phyloP scores from a whole-genome alignment of 2,329 filamentous ascomycete genomes.

The Ilyonectria sp. region DNA sequence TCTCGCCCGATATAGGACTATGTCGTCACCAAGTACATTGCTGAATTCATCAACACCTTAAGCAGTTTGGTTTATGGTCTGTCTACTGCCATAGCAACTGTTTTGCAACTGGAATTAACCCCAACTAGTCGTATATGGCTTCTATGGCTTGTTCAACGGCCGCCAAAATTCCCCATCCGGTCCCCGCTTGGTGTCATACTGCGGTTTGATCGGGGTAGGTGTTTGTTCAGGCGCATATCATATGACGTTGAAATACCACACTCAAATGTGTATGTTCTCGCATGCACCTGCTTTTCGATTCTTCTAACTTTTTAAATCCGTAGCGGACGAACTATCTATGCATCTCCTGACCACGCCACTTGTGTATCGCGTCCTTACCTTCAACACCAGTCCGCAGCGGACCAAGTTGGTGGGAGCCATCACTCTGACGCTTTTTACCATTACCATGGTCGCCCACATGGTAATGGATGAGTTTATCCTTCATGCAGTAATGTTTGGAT shows the following conservation, averaged over 20 bases:
- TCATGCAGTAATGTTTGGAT: slow-evolving; percentile 55
- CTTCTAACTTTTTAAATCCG: slow-evolving; percentile 13
- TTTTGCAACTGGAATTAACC: slow-evolving; percentile 20
- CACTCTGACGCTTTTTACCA: slow-evolving; percentile 44
- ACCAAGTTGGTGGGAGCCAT: slow-evolving; percentile 43
- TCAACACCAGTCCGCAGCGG: slow-evolving; percentile 46
- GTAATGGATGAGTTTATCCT: slow-evolving; percentile 60
- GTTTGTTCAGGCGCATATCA: slow-evolving; percentile 53
- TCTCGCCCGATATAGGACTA: slow-evolving; percentile 50
- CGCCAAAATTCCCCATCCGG: slow-evolving; percentile 34
- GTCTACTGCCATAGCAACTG: neutral
- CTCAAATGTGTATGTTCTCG: slow-evolving; percentile 52
- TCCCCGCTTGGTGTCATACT: slow-evolving; percentile 54
- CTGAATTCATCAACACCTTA: slow-evolving; percentile 62
- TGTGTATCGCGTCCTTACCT: slow-evolving; percentile 57
- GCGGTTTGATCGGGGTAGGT: slow-evolving; percentile 55
- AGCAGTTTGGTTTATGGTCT: slow-evolving; percentile 57
- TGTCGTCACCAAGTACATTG: slow-evolving; percentile 59
- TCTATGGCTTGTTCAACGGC: slow-evolving; percentile 53
- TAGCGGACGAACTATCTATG: slow-evolving; percentile 59
- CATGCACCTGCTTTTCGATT: accelerated
- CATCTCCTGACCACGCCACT: slow-evolving; percentile 59
- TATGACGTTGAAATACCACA: slow-evolving; percentile 55
- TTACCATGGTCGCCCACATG: slow-evolving; percentile 59
- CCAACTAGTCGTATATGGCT: slow-evolving; percentile 54